Conservation (phyloP, 805 yeast species). For the Millerago galiae region DNA sequence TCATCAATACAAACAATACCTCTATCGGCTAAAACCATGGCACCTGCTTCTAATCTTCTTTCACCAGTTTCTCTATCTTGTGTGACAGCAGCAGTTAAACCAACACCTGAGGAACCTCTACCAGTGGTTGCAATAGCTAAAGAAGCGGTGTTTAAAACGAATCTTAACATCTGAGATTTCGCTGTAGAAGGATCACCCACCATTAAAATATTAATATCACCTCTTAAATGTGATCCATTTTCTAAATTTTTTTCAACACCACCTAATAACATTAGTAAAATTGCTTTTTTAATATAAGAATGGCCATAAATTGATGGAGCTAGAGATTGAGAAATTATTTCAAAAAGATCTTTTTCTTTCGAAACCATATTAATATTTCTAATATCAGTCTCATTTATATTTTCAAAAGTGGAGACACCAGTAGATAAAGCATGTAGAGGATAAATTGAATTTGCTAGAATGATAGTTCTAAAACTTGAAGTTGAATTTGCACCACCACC, state of each 20-base stretch:
- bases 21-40: constrained; percentile 96
- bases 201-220: constrained; percentile 93
- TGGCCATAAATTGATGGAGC: constrained; percentile 97
- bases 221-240: constrained; percentile 95
- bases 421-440: constrained; percentile 84
- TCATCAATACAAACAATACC: constrained; percentile 98
- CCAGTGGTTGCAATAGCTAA: constrained; percentile 98
- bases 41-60: constrained; percentile 95
- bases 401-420: constrained; percentile 66
- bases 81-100: constrained; percentile 98
- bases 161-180: constrained; percentile 89
- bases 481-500: constrained; percentile 59
- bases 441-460: constrained; percentile 84
- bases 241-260: constrained; percentile 91
- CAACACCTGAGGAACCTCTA: constrained; percentile 99
- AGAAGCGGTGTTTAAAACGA: constrained; percentile 90
- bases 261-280: constrained; percentile 82
- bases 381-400: constrained; percentile 73
- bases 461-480: constrained; percentile 73
- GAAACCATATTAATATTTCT: constrained; percentile 79
- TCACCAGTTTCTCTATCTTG: constrained; percentile 96
- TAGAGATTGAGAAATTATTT: constrained; percentile 71
- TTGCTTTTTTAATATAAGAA: constrained; percentile 85
- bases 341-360: constrained; percentile 65
- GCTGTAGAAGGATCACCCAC: constrained; percentile 99